phyloP scores from a whole-genome alignment of 352 stramenopile species.

The Phytophthora aleatoria region DNA sequence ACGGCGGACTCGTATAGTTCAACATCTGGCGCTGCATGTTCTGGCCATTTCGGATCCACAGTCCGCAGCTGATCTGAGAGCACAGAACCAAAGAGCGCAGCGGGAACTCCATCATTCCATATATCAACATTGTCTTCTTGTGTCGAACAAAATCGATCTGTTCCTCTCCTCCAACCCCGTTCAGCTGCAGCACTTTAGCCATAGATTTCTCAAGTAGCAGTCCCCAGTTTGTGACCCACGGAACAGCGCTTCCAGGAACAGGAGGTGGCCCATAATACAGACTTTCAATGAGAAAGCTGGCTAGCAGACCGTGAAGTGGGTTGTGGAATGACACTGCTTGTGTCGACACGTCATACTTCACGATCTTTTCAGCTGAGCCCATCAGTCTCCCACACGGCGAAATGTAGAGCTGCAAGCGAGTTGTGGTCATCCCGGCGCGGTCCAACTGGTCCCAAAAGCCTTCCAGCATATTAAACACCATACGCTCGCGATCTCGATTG shows the following conservation, averaged over 20 bases:
- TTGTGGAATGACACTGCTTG: conserved; percentile 91
- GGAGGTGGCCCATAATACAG: conserved; percentile 57
- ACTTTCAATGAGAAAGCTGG: conserved; percentile 80
- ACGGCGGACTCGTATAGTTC: conserved; percentile 78
- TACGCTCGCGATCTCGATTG: conserved; percentile 49
- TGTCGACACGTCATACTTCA: conserved; percentile 77
- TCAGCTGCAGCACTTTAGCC: conserved; percentile 30
- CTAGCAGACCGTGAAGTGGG: conserved; percentile 86
- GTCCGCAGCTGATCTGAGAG: conserved; percentile 74
- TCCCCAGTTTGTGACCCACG: conserved; percentile 60
- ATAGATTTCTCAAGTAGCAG: conserved; percentile 58
- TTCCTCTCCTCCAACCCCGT: conserved; percentile 27
- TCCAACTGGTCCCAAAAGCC: conserved; percentile 81
- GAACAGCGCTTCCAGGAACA: conserved; percentile 20
- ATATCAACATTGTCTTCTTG: conserved; percentile 68
- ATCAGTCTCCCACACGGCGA: conserved; percentile 70
- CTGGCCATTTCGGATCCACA: conserved; percentile 88
- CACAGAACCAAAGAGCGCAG: conserved; percentile 76
- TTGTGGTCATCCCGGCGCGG: conserved; percentile 43
- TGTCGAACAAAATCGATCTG: conserved; percentile 35
- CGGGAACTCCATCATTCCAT: conserved; percentile 79
- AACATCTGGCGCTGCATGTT: conserved; percentile 84
- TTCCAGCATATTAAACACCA: conserved; percentile 76
- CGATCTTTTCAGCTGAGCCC: conserved; percentile 54
- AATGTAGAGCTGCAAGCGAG: conserved; percentile 54